phyloP scores from a whole-genome alignment of 768 basidiomycete genomes.

The Mycena galopus region DNA sequence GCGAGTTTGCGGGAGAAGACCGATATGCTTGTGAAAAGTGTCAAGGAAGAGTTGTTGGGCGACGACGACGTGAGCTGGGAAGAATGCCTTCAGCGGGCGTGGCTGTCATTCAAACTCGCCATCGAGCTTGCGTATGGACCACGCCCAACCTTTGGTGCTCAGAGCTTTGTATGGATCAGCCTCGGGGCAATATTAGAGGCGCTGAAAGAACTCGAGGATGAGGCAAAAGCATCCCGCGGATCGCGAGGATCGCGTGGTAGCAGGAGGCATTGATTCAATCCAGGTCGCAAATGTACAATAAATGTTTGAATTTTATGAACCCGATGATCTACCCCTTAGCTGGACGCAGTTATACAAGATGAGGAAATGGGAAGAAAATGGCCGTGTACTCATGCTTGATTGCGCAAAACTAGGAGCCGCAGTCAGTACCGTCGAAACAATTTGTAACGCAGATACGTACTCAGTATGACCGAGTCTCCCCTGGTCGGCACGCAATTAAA shows the following conservation, averaged over 20 bases:
- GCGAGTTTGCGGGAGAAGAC: constrained; percentile 69
- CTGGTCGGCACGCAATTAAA: constrained; percentile 53
- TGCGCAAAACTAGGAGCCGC: constrained; percentile 72
- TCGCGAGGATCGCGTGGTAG: constrained; percentile 25
- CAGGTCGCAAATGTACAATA: constrained; percentile 22
- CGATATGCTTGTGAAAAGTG: constrained; percentile 60
- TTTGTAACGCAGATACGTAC: constrained; percentile 59
- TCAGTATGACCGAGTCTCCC: constrained; percentile 97
- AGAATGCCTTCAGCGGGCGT: constrained; percentile 61
- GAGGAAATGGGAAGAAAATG: constrained; percentile 19
- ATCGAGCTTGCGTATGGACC: constrained; percentile 52
- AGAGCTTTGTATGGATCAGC: constrained; percentile 73
- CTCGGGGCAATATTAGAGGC: constrained; percentile 70
- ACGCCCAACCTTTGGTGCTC: constrained; percentile 64
- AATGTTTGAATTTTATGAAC: constrained; percentile 14
- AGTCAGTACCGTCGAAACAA: constrained; percentile 51
- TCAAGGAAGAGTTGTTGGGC: constrained; percentile 65
- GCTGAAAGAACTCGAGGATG: constrained; percentile 60
- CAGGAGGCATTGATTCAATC: constrained; percentile 36
- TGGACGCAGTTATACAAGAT: constrained; percentile 11
- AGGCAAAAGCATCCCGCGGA: constrained; percentile 35
- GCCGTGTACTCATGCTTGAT: constrained; percentile 64
- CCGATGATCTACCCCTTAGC: constrained; percentile 18
- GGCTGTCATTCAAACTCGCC: constrained; percentile 69
- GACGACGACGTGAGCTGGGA: constrained; percentile 57